Evolutionary conservation across 768 basidiomycete species (phyloP).

Genomic region (Psilocybe cyanescens): DNA sequence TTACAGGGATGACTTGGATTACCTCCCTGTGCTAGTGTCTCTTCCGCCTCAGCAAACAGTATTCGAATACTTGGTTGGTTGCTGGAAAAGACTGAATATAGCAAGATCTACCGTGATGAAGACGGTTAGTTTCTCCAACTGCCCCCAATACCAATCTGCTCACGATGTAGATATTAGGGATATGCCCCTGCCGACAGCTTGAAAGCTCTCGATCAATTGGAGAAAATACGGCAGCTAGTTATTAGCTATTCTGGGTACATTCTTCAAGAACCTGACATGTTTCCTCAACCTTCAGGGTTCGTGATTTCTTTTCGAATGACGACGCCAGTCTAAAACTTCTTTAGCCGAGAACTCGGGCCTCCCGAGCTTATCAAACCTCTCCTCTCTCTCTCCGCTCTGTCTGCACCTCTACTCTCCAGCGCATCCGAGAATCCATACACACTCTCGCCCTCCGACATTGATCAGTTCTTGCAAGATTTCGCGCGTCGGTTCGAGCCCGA

Average conservation of each 20-base stretch:
- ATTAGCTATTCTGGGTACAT: conserved; percentile 89
- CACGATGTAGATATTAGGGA: conserved; percentile 37
- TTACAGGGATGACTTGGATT: conserved; percentile 74
- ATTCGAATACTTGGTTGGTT: conserved; percentile 88
- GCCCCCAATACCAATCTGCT: not conserved
- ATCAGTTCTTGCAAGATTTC: conserved; percentile 84
- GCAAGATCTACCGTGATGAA: conserved; percentile 58
- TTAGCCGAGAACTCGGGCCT: conserved; percentile 73
- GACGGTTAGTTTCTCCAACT: conserved; percentile 46
- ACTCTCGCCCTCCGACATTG: conserved; percentile 70
- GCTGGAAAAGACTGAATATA: conserved; percentile 86
- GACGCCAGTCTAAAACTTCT: not conserved
- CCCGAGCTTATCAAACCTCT: conserved; percentile 84
- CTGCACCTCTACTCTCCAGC: conserved; percentile 62
- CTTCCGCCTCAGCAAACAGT: conserved; percentile 78
- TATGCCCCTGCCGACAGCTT: conserved; percentile 67
- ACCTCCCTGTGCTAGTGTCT: conserved; percentile 71
- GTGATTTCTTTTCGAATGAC: conserved; percentile 24
- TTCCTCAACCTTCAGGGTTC: conserved; percentile 84
- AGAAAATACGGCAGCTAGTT: conserved; percentile 80
- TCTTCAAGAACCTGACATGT: conserved; percentile 93
- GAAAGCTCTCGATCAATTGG: conserved; percentile 63
- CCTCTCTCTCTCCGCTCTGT: conserved; percentile 70
- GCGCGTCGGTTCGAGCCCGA: conserved; percentile 80
- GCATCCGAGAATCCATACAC: conserved; percentile 48